Evolutionary conservation across 768 basidiomycete species (phyloP).

Genomic region (Suillus ampliporus): DNA sequence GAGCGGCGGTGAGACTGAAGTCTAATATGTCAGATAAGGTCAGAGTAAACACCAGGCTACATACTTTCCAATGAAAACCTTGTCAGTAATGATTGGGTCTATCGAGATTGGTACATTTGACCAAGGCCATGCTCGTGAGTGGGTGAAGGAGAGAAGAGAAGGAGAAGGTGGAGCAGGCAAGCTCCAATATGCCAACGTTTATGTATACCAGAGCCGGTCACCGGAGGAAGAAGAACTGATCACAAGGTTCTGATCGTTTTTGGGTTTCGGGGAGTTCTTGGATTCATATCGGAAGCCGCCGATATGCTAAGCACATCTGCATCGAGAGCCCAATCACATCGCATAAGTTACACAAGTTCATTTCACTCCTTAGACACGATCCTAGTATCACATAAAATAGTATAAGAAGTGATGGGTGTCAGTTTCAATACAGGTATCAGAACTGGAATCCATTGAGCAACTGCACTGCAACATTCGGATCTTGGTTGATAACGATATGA

Average conservation of each 20-base stretch:
- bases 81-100: conserved; percentile 34
- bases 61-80: conserved; percentile 44
- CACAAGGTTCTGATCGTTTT: background rate
- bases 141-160: conserved; percentile 8
- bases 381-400: background rate
- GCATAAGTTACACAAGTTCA: background rate
- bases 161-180: conserved; percentile 15
- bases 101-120: conserved; percentile 32
- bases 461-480: background rate
- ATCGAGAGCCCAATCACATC: too few species aligned
- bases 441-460: background rate
- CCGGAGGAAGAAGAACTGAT: background rate
- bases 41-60: conserved; percentile 8
- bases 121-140: conserved; percentile 33
- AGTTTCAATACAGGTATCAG: background rate
- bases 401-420: background rate
- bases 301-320: background rate
- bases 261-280: background rate
- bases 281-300: background rate
- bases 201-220: conserved; percentile 8
- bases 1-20: conserved; percentile 38
- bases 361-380: background rate
- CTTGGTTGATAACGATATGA: conserved; percentile 1
- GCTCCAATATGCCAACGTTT: conserved; percentile 14
- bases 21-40: conserved; percentile 9